These are phyloP conservation scores for Suhomyces wounanorum DNA, from an alignment of 1,139 yeast species.

Conservation along the genomic window DNA sequence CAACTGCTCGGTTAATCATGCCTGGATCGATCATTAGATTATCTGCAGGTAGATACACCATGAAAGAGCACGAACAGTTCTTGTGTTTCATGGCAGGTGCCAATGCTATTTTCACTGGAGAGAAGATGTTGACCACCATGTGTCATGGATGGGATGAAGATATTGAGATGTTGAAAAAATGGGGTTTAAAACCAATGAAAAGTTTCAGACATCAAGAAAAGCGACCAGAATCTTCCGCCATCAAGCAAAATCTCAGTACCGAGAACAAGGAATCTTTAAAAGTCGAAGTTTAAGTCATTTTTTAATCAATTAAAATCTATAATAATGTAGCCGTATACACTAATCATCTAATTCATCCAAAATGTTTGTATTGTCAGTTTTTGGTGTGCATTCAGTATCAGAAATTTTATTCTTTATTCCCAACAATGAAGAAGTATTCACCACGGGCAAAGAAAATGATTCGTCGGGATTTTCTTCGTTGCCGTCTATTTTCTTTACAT, in stretches of 20 bases:
- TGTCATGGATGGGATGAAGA: slow-evolving; percentile 88
- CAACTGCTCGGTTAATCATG: slow-evolving; percentile 76
- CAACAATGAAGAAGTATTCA: slow-evolving; percentile 22
- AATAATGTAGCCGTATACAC: neutral
- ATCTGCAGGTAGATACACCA: slow-evolving; percentile 81
- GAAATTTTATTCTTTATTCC: slow-evolving; percentile 9
- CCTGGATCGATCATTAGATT: slow-evolving; percentile 69
- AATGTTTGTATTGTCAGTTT: slow-evolving; percentile 14
- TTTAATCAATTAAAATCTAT: neutral
- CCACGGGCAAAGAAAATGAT: slow-evolving; percentile 36
- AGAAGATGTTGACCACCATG: slow-evolving; percentile 79
- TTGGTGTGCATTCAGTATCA: slow-evolving; percentile 14
- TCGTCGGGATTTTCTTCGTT: slow-evolving; percentile 22
- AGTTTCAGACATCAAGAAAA: slow-evolving; percentile 23
- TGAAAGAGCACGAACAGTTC: slow-evolving; percentile 77
- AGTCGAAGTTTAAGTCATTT: neutral
- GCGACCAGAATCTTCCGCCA: neutral
- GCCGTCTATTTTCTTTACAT: neutral
- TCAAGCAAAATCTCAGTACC: neutral
- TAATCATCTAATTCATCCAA: slow-evolving; percentile 18
- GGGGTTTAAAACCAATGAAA: slow-evolving; percentile 76
- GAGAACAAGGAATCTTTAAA: neutral
- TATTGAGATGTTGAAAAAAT: slow-evolving; percentile 60
- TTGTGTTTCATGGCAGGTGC: slow-evolving; percentile 78
- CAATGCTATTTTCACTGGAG: slow-evolving; percentile 81